A percentile compares a stretch with the other conserved stretches of the same genome.
Conservation (phyloP, 73 alveolate species). For the Tetrahymena thermophila region DNA sequence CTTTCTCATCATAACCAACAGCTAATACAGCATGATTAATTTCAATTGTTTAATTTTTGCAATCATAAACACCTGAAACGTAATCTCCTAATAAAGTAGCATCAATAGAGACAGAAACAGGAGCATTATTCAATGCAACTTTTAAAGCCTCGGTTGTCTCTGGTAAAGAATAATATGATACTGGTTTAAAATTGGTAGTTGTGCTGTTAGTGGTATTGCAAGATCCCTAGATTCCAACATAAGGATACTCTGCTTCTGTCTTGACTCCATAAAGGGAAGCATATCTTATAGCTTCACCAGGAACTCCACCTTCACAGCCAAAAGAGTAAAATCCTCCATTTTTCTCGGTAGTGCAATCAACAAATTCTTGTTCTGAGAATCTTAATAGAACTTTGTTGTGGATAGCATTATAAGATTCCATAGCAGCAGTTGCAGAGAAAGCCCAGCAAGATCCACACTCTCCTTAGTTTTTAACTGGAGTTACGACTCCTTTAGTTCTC, state of each 20-base stretch:
- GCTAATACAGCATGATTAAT: neutral
- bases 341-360: neutral
- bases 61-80: neutral
- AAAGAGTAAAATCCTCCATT: neutral
- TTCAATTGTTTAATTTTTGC: neutral
- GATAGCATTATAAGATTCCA: conserved; percentile 29
- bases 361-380: neutral
- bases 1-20: neutral
- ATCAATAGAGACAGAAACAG: neutral
- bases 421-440: conserved; percentile 64
- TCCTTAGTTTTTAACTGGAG: conserved; percentile 63
- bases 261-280: neutral
- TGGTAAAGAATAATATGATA: neutral
- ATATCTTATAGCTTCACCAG: neutral
- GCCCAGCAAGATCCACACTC: conserved; percentile 76
- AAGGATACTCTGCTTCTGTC: neutral
- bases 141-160: neutral
- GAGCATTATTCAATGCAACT: neutral
- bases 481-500: conserved; percentile 58
- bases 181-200: neutral
- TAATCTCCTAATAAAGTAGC: neutral
- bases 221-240: neutral
- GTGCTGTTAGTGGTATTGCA: neutral
- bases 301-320: neutral
- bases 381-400: neutral